Evolutionary conservation across 2,329 filamentous ascomycete species (phyloP).

Genomic region (Aspergillus melleus): DNA sequence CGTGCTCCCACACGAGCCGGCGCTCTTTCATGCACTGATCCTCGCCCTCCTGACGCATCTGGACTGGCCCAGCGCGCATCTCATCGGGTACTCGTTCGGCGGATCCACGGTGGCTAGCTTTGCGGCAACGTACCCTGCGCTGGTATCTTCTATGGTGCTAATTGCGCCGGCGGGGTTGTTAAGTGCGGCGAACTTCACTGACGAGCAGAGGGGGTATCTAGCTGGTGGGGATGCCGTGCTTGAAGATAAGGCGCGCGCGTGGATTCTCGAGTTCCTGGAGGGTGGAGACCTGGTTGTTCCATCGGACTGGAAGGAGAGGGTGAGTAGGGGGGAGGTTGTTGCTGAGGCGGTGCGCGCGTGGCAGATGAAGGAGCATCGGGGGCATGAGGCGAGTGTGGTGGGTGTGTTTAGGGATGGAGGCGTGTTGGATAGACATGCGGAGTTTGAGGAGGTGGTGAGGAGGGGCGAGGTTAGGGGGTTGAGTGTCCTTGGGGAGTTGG

Average conservation of each 20-base stretch:
- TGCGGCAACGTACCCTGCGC: conserved; percentile 27
- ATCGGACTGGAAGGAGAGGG: conserved; percentile 46
- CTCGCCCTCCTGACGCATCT: conserved; percentile 43
- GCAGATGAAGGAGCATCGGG: conserved; percentile 49
- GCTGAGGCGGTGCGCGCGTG: conserved; percentile 46
- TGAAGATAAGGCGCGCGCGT: conserved; percentile 34
- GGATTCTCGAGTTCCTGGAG: conserved; percentile 45
- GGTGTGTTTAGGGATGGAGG: conserved; percentile 50
- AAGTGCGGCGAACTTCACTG: conserved; percentile 24
- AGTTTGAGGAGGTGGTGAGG: conserved; percentile 29
- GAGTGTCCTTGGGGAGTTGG: conserved; percentile 39
- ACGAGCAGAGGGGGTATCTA: conserved; percentile 21
- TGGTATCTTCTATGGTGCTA: conserved; percentile 39
- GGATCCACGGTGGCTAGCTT: conserved; percentile 44
- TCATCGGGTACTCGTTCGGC: conserved; percentile 55
- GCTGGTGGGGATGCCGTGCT: conserved; percentile 25
- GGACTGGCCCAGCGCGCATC: conserved; percentile 44
- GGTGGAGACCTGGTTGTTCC: conserved; percentile 46
- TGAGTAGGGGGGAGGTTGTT: conserved; percentile 46
- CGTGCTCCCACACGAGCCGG: conserved; percentile 39
- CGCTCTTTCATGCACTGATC: conserved; percentile 47
- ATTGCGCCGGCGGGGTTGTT: conserved; percentile 53
- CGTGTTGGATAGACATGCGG: conserved; percentile 38
- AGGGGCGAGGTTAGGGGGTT: conserved; percentile 25
- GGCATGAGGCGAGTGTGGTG: conserved; percentile 49